A percentile compares a stretch with the other conserved stretches of the same genome.
Evolutionary conservation across 31 red algal genomes (phyloP).

Genomic region (Endocladia muricata): DNA sequence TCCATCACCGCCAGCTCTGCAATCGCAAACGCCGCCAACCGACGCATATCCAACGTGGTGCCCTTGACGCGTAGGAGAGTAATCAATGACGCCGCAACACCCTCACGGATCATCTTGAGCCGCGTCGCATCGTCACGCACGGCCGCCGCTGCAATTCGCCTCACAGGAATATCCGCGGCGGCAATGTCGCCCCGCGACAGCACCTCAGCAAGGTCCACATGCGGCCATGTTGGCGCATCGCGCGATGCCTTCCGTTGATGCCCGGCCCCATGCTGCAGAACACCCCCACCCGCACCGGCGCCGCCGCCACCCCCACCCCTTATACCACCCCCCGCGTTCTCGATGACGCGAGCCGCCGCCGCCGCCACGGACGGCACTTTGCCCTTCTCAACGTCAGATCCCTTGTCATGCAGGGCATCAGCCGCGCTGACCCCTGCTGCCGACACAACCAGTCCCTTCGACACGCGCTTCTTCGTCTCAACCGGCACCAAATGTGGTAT

Average conservation of each 20-base stretch:
- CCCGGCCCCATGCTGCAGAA: not conserved
- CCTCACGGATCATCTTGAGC: constrained; percentile 59
- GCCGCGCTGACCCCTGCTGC: not conserved
- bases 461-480: not conserved
- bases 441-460: not conserved
- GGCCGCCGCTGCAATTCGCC: constrained; percentile 48
- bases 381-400: not conserved
- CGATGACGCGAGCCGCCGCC: not conserved
- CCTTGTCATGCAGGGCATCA: not conserved
- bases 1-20: constrained; percentile 59
- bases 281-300: no score
- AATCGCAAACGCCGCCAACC: constrained; percentile 47
- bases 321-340: not conserved
- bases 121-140: constrained; percentile 48
- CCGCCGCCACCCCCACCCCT: no score
- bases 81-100: constrained; percentile 36
- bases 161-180: constrained; percentile 44
- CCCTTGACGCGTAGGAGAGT: constrained; percentile 22
- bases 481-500: no score
- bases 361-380: no score
- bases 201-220: constrained; percentile 32
- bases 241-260: not conserved
- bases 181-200: constrained; percentile 25
- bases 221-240: constrained; percentile 35
- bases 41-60: constrained; percentile 66